Evolutionary conservation across 495 filamentous ascomycete species (phyloP), one percentile per base, ranked within the genome.

Genomic region (Hyphodiscus hymeniophilus): DNA sequence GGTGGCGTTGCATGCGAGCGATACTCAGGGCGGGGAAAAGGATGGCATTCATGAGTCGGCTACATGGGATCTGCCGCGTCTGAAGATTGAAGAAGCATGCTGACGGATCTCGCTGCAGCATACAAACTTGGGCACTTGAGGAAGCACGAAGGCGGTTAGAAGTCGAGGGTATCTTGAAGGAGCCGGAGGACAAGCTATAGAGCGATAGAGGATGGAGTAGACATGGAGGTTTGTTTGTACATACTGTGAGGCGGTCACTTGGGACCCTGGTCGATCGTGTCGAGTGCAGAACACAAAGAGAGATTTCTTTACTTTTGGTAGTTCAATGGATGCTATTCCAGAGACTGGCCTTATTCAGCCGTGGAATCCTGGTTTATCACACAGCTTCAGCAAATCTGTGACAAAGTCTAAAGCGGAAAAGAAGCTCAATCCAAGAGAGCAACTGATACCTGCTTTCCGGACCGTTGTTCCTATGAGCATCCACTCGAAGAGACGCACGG

Each of bases 101-200:
- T 10, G 21, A 32, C 34, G 12, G 51, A 4, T 7, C 7, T 21
- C 3, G 39, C 18, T 32, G 50, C 51, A 98, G 94, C 59, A 97
- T 99, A 81, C 90, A 97, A 74, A 96, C 90, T 41, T 99, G 92
- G 92, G 92, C 92, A 24, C 74, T 99, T 38, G 92, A 99, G 69
- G 92, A 99, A 69, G 92, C 92, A 32, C 77, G 91, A 47, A 76
- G 92, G 63, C 73, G 92, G 65, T 75, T 99, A 71, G 92, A 99
- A 70, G 83, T 79, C 15, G 92, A 99, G 72, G 92, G 92, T 38
- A 94, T 97, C 61, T 67, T 96, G 55, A 77, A 85, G 60, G 89
- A 94, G 59, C 83, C 86, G 8, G 69, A 73, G 24, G 35, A 26
- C 33, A 61, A 60, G 38, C 51, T 18, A 44, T 47, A 42, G 38